A percentile compares a stretch with the other conserved stretches of the same genome.
These are phyloP conservation scores for Rhodotorula kratochvilovae DNA, from an alignment of 768 basidiomycete genomes.

Conservation along the genomic window DNA sequence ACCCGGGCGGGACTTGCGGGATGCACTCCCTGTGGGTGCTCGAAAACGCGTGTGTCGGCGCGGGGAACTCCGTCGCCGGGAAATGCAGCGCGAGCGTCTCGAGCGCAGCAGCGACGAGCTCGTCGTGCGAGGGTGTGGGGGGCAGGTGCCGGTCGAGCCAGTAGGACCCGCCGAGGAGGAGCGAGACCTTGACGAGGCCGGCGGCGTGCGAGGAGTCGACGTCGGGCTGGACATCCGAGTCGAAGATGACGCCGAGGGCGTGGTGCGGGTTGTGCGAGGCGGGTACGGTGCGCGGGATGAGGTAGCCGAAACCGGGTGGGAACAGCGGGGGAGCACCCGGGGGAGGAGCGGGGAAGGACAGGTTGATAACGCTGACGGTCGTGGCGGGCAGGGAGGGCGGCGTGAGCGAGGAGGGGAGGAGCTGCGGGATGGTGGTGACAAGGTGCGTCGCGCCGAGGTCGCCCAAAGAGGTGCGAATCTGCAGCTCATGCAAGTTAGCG, in stretches of 20 bases:
- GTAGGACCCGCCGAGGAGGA: constrained; percentile 86
- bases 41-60: constrained; percentile 10
- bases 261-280: constrained; percentile 49
- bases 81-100: constrained; percentile 23
- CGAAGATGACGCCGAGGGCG: constrained; percentile 83
- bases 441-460: constrained; percentile 50
- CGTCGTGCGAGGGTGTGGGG: background rate
- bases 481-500: background rate
- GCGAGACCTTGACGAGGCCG: constrained; percentile 65
- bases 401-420: constrained; percentile 54
- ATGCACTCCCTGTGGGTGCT: constrained; percentile 30
- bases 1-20: constrained; percentile 25
- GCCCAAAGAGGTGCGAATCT: constrained; percentile 3
- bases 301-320: constrained; percentile 87
- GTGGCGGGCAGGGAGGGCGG: constrained; percentile 57
- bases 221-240: constrained; percentile 66
- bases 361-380: constrained; percentile 79
- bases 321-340: constrained; percentile 50
- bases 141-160: constrained; percentile 37
- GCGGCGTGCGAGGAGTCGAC: constrained; percentile 54
- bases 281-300: constrained; percentile 64
- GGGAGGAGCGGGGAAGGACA: constrained; percentile 62
- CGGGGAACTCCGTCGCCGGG: background rate
- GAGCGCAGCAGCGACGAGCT: constrained; percentile 11
- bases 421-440: constrained; percentile 70